These are phyloP conservation scores for Zalaria sp. DNA, from an alignment of 2,329 filamentous ascomycete genomes.

Conservation along the genomic window DNA sequence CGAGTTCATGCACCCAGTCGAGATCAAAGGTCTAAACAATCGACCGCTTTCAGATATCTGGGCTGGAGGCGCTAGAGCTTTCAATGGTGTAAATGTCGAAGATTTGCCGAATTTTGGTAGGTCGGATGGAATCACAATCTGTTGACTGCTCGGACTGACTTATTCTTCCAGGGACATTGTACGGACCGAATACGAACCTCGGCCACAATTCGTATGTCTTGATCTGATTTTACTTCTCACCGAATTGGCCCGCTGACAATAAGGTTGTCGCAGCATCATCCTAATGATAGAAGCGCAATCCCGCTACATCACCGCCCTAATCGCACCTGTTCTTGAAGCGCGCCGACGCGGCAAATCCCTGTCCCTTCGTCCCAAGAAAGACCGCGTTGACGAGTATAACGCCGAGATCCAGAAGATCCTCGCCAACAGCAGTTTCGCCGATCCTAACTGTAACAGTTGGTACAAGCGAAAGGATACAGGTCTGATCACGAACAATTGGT, in stretches of 20 bases:
- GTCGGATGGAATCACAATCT: background rate
- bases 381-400: conserved; percentile 30
- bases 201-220: conserved; percentile 33
- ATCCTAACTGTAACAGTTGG: conserved; percentile 40
- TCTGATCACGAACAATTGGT: conserved; percentile 44
- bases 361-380: conserved; percentile 29
- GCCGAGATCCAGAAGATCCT: conserved; percentile 30
- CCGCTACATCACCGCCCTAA: conserved; percentile 38
- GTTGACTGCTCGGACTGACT: no score
- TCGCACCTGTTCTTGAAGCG: conserved; percentile 34
- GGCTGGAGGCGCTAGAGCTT: conserved; percentile 36
- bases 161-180: conserved; percentile 37
- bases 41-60: conserved; percentile 36
- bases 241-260: no score
- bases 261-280: conserved; percentile 26
- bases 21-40: conserved; percentile 32
- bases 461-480: conserved; percentile 39
- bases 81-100: conserved; percentile 37
- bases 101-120: conserved; percentile 38
- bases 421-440: conserved; percentile 33
- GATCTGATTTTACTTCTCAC: no score
- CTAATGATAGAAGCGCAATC: conserved; percentile 48
- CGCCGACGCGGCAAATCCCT: conserved; percentile 25
- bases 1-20: conserved; percentile 45
- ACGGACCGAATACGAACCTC: conserved; percentile 42